Evolutionary conservation across 2,329 filamentous ascomycete genomes (phyloP).

Genomic region (Hypoxylon sp.): DNA sequence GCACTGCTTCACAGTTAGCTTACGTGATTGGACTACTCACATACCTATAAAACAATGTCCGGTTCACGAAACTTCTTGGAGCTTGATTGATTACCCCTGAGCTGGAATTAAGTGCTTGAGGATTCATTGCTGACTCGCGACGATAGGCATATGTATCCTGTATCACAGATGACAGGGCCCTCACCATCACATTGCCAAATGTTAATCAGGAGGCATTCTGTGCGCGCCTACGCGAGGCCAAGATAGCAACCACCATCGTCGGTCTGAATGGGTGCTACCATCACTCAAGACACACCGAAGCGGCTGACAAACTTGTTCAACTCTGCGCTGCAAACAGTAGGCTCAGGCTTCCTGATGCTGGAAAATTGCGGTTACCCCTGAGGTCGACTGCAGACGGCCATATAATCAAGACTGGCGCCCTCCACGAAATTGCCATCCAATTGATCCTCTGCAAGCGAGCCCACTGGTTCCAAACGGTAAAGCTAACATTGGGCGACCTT

Average conservation of each 20-base stretch:
- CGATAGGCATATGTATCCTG: slow-evolving; percentile 13
- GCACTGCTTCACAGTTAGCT: background rate
- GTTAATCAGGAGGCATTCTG: slow-evolving; percentile 12
- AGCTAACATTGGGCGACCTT: slow-evolving; percentile 1
- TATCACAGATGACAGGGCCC: slow-evolving; percentile 7
- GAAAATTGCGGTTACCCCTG: slow-evolving; percentile 7
- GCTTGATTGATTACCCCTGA: background rate
- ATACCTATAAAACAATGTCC: background rate
- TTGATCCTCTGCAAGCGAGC: slow-evolving; percentile 20
- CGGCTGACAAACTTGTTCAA: slow-evolving; percentile 1
- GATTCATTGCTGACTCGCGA: slow-evolving; percentile 1
- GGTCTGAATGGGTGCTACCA: slow-evolving; percentile 13
- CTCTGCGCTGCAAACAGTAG: background rate
- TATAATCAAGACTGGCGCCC: slow-evolving; percentile 1
- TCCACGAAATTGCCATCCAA: slow-evolving; percentile 12
- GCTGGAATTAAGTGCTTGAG: background rate
- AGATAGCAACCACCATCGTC: slow-evolving; percentile 6
- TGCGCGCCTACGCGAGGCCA: slow-evolving; percentile 6
- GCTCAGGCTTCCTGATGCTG: slow-evolving; percentile 5
- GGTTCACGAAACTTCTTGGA: background rate
- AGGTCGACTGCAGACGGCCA: slow-evolving; percentile 8
- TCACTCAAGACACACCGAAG: slow-evolving; percentile 8
- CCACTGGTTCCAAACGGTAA: slow-evolving; percentile 19
- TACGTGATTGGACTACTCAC: background rate
- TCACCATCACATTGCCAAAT: slow-evolving; percentile 7